Evolutionary conservation across 1,284 basidiomycete species (phyloP).

Genomic region (Tremellales sp.): DNA sequence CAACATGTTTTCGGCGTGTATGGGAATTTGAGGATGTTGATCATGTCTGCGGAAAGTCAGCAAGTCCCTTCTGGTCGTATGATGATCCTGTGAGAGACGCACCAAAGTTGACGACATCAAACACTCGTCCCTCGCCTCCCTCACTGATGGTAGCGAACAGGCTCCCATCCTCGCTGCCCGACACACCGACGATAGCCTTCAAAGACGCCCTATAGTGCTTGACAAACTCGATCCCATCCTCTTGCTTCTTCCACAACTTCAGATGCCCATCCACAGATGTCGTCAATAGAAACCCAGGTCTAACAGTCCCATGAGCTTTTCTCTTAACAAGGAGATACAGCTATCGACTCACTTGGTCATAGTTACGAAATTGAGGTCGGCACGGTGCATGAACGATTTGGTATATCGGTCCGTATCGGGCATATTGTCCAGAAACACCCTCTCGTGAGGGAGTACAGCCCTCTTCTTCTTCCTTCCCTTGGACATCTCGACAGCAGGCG

Average conservation of each 20-base stretch:
- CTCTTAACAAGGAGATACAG: background rate
- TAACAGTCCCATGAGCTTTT: background rate
- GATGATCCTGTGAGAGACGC: constrained; percentile 30
- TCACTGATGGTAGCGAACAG: constrained; percentile 85
- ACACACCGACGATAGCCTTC: constrained; percentile 70
- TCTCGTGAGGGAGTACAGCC: constrained; percentile 66
- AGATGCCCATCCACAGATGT: constrained; percentile 92
- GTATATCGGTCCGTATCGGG: constrained; percentile 90
- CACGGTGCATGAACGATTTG: constrained; percentile 98
- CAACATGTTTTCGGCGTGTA: constrained; percentile 81
- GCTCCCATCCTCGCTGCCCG: constrained; percentile 87
- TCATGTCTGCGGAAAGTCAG: constrained; percentile 69
- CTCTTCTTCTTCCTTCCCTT: constrained; percentile 35
- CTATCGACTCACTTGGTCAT: constrained; percentile 68
- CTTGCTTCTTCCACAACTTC: constrained; percentile 99
- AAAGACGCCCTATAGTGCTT: constrained; percentile 92
- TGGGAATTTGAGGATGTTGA: constrained; percentile 90
- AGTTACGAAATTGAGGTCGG: constrained; percentile 80
- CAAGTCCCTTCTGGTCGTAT: background rate
- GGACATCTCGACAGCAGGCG: constrained; percentile 12
- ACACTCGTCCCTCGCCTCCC: constrained; percentile 83
- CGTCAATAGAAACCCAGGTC: constrained; percentile 83
- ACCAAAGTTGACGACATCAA: constrained; percentile 97
- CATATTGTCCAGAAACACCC: constrained; percentile 83
- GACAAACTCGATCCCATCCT: constrained; percentile 84